Evolutionary conservation across 2,329 filamentous ascomycete species (phyloP).

Genomic region (Colletotrichum godetiae): DNA sequence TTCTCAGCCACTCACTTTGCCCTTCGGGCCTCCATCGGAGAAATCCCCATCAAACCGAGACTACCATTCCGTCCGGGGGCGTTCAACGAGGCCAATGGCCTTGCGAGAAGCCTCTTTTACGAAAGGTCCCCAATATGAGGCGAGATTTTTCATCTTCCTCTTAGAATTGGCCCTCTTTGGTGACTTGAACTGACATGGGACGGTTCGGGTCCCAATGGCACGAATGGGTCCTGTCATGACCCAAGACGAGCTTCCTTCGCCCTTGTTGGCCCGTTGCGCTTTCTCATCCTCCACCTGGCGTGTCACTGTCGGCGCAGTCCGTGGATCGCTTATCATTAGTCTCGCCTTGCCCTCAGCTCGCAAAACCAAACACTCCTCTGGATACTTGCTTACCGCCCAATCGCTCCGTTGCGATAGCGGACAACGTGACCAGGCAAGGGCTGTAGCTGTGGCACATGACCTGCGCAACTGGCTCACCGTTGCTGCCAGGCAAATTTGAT

Average conservation of each 20-base stretch:
- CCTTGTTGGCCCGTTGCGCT: slow-evolving; percentile 3
- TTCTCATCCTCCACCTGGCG: slow-evolving; percentile 10
- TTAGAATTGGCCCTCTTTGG: background rate
- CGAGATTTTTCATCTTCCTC: background rate
- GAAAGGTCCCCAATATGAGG: slow-evolving; percentile 3
- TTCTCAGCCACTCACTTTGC: slow-evolving; percentile 31
- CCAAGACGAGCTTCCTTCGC: background rate
- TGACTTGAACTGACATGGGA: slow-evolving; percentile 16
- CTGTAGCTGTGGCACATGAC: slow-evolving; percentile 30
- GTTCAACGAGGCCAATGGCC: slow-evolving; percentile 22
- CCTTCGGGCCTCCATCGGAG: slow-evolving; percentile 33
- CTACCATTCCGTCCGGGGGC: slow-evolving; percentile 20
- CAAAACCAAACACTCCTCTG: slow-evolving; percentile 25
- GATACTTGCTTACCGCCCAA: slow-evolving; percentile 31
- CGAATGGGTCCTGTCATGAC: background rate
- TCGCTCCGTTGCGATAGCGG: slow-evolving; percentile 18
- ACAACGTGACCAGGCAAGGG: slow-evolving; percentile 18
- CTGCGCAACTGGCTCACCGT: slow-evolving; percentile 24
- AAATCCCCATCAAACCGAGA: slow-evolving; percentile 30
- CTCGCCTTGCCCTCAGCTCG: slow-evolving; percentile 37
- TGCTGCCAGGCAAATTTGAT: slow-evolving; percentile 12
- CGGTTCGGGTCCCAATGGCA: slow-evolving; percentile 21
- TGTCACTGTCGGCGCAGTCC: slow-evolving; percentile 19
- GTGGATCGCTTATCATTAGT: slow-evolving; percentile 19
- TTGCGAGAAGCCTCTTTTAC: background rate